phyloP scores from a whole-genome alignment of 768 basidiomycete genomes.

The Lactarius psammicola region DNA sequence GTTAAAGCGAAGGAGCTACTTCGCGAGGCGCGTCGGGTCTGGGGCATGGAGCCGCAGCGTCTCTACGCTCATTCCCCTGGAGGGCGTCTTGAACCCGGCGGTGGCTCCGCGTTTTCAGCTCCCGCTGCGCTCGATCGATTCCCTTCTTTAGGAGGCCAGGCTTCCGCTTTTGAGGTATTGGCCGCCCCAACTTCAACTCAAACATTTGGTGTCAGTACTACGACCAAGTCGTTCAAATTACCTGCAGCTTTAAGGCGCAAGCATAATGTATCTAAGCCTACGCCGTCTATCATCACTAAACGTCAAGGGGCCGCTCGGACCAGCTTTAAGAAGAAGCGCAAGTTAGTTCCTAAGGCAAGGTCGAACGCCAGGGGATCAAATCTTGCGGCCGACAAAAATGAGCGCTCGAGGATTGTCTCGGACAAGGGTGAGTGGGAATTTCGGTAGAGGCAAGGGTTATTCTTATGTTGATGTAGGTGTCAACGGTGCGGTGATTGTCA shows the following conservation, averaged over 20 bases:
- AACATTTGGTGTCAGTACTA: neutral
- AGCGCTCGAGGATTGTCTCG: neutral
- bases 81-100: neutral
- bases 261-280: neutral
- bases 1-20: slow-evolving; percentile 9
- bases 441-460: neutral
- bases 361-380: neutral
- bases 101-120: neutral
- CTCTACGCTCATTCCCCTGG: neutral
- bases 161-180: neutral
- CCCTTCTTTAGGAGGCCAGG: neutral
- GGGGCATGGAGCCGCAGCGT: slow-evolving; percentile 1
- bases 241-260: slow-evolving; percentile 5
- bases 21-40: slow-evolving; percentile 18
- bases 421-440: slow-evolving; percentile 4
- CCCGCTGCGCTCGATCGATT: neutral
- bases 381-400: neutral
- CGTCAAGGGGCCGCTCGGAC: neutral
- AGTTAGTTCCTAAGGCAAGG: neutral
- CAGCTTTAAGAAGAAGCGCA: slow-evolving; percentile 10
- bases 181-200: neutral
- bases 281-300: neutral
- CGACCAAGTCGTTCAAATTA: neutral
- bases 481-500: neutral
- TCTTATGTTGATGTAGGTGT: slow-evolving; percentile 2